Base-by-base conservation (phyloP, 2,329 filamentous ascomycete species). In the Pestalotiopsis sp. region DNA sequence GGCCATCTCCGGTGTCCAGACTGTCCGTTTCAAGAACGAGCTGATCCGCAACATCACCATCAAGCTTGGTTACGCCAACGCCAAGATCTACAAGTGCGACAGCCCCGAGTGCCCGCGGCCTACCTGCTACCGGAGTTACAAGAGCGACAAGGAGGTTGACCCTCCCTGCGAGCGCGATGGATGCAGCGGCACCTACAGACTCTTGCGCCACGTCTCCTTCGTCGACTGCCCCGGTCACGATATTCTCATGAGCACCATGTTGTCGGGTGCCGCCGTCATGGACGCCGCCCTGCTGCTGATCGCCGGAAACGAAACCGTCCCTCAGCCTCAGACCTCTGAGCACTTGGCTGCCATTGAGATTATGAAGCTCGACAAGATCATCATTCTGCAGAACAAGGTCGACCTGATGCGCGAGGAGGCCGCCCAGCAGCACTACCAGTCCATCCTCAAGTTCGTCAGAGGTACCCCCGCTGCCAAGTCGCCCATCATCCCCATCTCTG, bases 171-270 rank as follows among this genome's bases (percentile, higher is more conserved):
- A 99, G 86, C 90, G 96, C 74, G 93, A 97, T 72, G 95, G 95
- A 74, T 99, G 96, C 79, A 84, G 83, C 69, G 96, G 96, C 69
- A 95, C 87, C 78, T 99, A 98, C 85, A 87, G 93, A 78, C 85
- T 99, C 78, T 84, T 97, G 77, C 90, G 94, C 85, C 95, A 97
- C 81, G 94, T 98, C 78, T 97, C 94, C 17, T 99, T 98, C 81
- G 96, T 98, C 75, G 96, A 98, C 83, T 98, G 96, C 87, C 96
- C 96, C 68, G 96, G 96, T 83, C 96, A 99, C 93, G 96, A 99
- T 85, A 99, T 99, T 94, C 95, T 99, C 82, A 99, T 99, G 96
- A 98, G 95, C 84, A 99, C 96, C 77, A 99, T 99, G 96, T 91
- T 99, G 87, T 99, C 96, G 79, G 96, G 96, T 79, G 96, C 96